phyloP scores from a whole-genome alignment of 176 grass and related monocot genomes.

The Rhynchospora pubera region DNA sequence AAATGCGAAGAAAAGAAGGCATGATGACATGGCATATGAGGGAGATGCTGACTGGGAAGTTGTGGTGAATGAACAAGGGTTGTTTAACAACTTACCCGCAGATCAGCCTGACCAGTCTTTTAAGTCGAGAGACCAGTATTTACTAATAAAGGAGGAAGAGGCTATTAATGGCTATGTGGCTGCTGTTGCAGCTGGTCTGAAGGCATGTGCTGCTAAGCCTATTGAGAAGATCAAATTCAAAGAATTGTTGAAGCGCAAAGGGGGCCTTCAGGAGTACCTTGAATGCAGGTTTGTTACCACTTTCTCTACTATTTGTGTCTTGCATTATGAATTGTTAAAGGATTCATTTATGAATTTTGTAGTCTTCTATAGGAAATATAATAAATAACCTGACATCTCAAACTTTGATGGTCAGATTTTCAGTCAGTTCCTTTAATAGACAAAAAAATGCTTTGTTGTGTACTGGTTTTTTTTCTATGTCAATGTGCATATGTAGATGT shows the following conservation, averaged over 20 bases:
- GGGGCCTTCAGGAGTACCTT: constrained; percentile 83
- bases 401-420: not conserved
- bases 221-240: constrained; percentile 98
- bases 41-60: constrained; percentile 84
- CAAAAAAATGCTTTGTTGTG: not conserved
- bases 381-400: not conserved
- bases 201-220: constrained; percentile 50
- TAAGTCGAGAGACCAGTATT: constrained; percentile 48
- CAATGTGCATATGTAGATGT: not conserved
- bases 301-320: constrained; percentile 19
- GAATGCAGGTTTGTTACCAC: constrained; percentile 64
- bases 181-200: constrained; percentile 76
- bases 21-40: constrained; percentile 93
- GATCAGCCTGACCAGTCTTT: constrained; percentile 36
- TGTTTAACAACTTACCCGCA: constrained; percentile 48
- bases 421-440: constrained; percentile 14
- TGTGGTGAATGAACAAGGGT: constrained; percentile 66
- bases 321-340: constrained; percentile 1
- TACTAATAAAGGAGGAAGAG: constrained; percentile 25
- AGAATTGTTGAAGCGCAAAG: constrained; percentile 81
- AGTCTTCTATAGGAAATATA: not conserved
- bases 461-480: not conserved
- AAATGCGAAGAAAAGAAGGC: constrained; percentile 54
- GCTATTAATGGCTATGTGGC: constrained; percentile 36
- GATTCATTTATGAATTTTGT: not conserved